These are phyloP conservation scores for Psilocybe tampanensis DNA, from an alignment of 768 basidiomycete species.

Conservation along the genomic window DNA sequence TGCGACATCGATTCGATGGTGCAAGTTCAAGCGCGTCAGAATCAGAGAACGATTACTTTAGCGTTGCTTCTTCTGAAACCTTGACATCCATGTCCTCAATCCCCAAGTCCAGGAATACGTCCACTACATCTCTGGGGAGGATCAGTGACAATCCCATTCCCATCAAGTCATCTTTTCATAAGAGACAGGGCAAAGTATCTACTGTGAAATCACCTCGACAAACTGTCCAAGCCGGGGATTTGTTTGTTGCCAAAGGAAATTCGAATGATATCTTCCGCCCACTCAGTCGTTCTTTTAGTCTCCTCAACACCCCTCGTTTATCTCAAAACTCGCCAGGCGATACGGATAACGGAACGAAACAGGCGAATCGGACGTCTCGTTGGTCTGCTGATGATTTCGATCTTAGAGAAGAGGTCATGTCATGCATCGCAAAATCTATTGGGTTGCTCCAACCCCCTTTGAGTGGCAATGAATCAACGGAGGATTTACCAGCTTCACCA, in stretches of 20 bases:
- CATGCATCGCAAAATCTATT: conserved; percentile 96
- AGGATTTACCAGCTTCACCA: conserved; percentile 64
- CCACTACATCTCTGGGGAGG: conserved; percentile 29
- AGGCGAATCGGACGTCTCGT: conserved; percentile 19
- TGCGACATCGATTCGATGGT: conserved; percentile 89
- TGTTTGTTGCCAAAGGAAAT: conserved; percentile 59
- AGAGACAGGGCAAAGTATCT: conserved; percentile 8
- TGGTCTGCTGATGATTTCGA: conserved; percentile 78
- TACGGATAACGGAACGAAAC: conserved; percentile 26
- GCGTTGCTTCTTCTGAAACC: conserved; percentile 30
- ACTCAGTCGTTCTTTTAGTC: conserved; percentile 48
- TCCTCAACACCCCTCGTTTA: conserved; percentile 52
- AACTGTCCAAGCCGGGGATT: conserved; percentile 76
- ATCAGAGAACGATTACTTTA: conserved; percentile 62
- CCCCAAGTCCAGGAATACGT: conserved; percentile 21
- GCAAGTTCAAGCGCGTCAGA: conserved; percentile 48
- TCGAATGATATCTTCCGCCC: conserved; percentile 48
- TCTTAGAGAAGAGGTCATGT: conserved; percentile 96
- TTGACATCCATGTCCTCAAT: conserved; percentile 22
- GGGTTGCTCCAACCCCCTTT: conserved; percentile 88
- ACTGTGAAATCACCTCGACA: conserved; percentile 43
- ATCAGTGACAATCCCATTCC: conserved; percentile 23
- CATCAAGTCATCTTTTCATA: conserved; percentile 19
- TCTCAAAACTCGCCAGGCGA: conserved; percentile 30
- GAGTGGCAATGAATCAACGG: conserved; percentile 65